Evolutionary conservation across 805 yeast genomes (phyloP), one percentile per base, ranked within the genome.

Genomic region (Metschnikowia gelsemii): DNA sequence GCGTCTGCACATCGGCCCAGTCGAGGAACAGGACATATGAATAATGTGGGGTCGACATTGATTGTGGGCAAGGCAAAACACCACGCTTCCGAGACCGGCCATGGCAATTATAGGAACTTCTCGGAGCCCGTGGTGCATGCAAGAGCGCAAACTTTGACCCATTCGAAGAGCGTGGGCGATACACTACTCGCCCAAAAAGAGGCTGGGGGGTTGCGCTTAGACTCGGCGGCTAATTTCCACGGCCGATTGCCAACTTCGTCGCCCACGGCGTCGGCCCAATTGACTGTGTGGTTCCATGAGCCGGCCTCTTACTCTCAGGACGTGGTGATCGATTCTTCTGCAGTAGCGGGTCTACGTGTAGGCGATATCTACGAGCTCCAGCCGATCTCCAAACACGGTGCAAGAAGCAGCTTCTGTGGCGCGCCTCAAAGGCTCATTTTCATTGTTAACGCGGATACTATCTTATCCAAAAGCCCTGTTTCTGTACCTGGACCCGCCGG

Each of bases 321-420:
- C 26, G 85, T 89, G 2, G 59, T 84, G 33, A 55, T 89, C 1
- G 90, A 87, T 55, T 61, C 80, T 14, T 55, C 67, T 0, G 64
- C 78, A 3, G 49, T 87, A 0, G 84, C 87, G 0, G 84, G 83
- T 0, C 76, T 86, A 1, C 67, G 68, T 40, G 79, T 73, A n/a
- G 96, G 95, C 13, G 87, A 84, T 54, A 62, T 87, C 6, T 90
- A 87, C 17, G 95, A 87, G 58, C 54, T 85, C 32, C 75, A 70
- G 47, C 72, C 81, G 22, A 68, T 75, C 21, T 24, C 24, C 2
- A 39, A 51, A 22, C 50, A 47, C 19, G 42, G n/a, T n/a, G n/a
- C n/a, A n/a, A n/a, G n/a, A n/a, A n/a, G n/a, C n/a, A n/a, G n/a
- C n/a, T n/a, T n/a, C n/a, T n/a, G n/a, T n/a, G 40, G 38, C 37